Percentiles rank a stretch among this genome's conserved stretches.
Conservation (phyloP, 169 alveolate genomes). For the Plasmodium inui region DNA sequence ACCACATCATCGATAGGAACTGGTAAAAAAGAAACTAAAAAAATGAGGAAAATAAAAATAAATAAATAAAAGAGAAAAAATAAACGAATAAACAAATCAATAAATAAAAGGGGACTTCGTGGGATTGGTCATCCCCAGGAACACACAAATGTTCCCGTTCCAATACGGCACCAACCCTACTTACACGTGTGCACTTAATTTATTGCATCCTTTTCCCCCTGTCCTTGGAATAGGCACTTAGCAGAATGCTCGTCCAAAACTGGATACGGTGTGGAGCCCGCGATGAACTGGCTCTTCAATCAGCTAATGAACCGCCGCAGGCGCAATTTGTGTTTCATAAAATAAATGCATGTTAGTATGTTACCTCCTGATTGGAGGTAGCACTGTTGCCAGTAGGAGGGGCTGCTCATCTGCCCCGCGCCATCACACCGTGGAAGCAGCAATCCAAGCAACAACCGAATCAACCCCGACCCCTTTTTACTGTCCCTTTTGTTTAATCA, state of each 20-base stretch:
- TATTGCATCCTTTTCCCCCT: neutral
- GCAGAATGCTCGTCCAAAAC: slow-evolving; percentile 72
- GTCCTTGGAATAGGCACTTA: slow-evolving; percentile 18
- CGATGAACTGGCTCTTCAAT: slow-evolving; percentile 67
- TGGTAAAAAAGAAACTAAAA: slow-evolving; percentile 3
- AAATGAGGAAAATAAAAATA: neutral
- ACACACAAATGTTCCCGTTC: neutral
- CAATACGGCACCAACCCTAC: neutral
- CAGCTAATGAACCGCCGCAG: slow-evolving; percentile 37
- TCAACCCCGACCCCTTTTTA: neutral
- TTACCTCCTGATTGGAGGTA: neutral
- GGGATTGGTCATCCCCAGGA: neutral
- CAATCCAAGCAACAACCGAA: neutral
- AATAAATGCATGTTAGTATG: neutral
- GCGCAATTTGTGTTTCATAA: slow-evolving; percentile 31
- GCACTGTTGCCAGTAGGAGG: neutral
- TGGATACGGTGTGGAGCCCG: slow-evolving; percentile 42
- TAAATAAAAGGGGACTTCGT: neutral
- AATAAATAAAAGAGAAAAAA: neutral
- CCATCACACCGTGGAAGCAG: neutral
- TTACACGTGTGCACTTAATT: neutral
- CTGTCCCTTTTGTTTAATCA: neutral
- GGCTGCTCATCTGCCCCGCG: neutral
- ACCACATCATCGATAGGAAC: slow-evolving; percentile 65
- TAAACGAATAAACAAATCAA: neutral